A percentile compares a stretch with the other conserved stretches of the same genome.
phyloP scores from a whole-genome alignment of 2,329 filamentous ascomycete species.

The Plenodomus lindquistii region DNA sequence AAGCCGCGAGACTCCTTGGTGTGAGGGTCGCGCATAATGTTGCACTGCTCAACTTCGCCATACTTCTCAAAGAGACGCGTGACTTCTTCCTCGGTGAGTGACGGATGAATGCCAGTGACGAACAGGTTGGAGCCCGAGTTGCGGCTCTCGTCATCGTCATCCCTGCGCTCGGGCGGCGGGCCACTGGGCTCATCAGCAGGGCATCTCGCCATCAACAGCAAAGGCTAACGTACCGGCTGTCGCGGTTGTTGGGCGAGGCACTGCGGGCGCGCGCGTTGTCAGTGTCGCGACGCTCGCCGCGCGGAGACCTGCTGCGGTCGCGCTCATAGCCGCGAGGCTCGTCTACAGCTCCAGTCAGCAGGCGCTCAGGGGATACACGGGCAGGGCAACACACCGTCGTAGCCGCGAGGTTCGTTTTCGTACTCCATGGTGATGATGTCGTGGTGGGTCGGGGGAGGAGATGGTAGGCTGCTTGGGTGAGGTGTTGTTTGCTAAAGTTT shows the following conservation, averaged over 20 bases:
- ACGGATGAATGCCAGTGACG: conserved; percentile 96
- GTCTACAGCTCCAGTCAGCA: conserved; percentile 45
- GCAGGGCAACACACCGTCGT: conserved; percentile 60
- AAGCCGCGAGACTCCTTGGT: conserved; percentile 98
- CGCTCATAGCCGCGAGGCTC: conserved; percentile 66
- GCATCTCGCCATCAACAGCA: conserved; percentile 3
- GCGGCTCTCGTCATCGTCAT: conserved; percentile 77
- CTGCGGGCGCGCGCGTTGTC: conserved; percentile 66
- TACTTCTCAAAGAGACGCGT: conserved; percentile 98
- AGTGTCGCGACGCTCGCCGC: conserved; percentile 52
- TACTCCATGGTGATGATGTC: conserved; percentile 62
- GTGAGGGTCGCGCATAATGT: conserved; percentile 99
- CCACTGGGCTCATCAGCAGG: conserved; percentile 45
- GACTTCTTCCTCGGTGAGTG: conserved; percentile 85
- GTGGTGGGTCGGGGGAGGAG: conserved; percentile 27
- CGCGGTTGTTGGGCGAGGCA: conserved; percentile 65
- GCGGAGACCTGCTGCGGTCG: conserved; percentile 69
- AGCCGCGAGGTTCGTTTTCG: conserved; percentile 67
- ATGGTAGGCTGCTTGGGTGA: conserved; percentile 20
- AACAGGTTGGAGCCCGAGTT: conserved; percentile 99
- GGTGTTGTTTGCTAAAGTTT: conserved; percentile 28
- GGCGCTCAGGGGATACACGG: conserved; percentile 7
- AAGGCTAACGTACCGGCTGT: conserved; percentile 38
- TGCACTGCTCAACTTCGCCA: conserved; percentile 97
- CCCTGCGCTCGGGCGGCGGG: conserved; percentile 55